Conservation (phyloP, 1,284 basidiomycete genomes). For the Baeospora myosura region DNA sequence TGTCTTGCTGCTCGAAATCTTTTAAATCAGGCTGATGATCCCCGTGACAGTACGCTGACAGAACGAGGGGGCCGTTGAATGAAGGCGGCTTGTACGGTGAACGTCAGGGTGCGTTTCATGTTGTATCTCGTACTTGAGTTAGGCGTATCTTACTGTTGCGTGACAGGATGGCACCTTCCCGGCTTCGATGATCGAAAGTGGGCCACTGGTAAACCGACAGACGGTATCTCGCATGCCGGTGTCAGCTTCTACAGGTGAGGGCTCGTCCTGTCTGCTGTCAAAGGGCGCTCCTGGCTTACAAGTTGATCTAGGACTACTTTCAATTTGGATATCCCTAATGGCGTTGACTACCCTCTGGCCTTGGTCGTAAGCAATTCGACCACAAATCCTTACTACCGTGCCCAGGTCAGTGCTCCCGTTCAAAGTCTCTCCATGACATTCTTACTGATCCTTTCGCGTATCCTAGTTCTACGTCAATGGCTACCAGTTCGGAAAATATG, state of each 20-base stretch:
- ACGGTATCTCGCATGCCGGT: slow-evolving; percentile 31
- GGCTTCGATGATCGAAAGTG: slow-evolving; percentile 40
- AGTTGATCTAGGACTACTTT: slow-evolving; percentile 32
- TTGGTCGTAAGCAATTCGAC: slow-evolving; percentile 33
- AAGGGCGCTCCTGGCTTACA: not conserved
- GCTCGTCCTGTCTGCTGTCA: too few relatives aligned
- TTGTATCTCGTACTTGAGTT: not conserved
- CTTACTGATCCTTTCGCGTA: not conserved
- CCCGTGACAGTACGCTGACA: slow-evolving; percentile 28
- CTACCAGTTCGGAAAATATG: slow-evolving; percentile 37
- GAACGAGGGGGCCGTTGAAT: slow-evolving; percentile 37
- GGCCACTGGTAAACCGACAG: slow-evolving; percentile 31
- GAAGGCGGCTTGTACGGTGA: slow-evolving; percentile 43
- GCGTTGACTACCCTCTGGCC: slow-evolving; percentile 43
- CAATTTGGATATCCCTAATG: slow-evolving; percentile 31
- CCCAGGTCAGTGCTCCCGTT: slow-evolving; percentile 21
- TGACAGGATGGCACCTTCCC: slow-evolving; percentile 40
- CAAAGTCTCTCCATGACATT: not conserved
- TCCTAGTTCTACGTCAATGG: slow-evolving; percentile 36
- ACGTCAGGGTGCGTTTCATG: slow-evolving; percentile 27
- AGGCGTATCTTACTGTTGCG: slow-evolving; percentile 7
- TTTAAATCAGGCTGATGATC: slow-evolving; percentile 1
- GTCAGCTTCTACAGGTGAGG: slow-evolving; percentile 38
- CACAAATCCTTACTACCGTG: slow-evolving; percentile 31
- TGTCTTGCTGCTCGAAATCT: not conserved